A percentile compares a stretch with the other conserved stretches of the same genome.
These are phyloP conservation scores for Pelargonium cotyledonis DNA, from an alignment of 441 rosid species.

Conservation along the genomic window DNA sequence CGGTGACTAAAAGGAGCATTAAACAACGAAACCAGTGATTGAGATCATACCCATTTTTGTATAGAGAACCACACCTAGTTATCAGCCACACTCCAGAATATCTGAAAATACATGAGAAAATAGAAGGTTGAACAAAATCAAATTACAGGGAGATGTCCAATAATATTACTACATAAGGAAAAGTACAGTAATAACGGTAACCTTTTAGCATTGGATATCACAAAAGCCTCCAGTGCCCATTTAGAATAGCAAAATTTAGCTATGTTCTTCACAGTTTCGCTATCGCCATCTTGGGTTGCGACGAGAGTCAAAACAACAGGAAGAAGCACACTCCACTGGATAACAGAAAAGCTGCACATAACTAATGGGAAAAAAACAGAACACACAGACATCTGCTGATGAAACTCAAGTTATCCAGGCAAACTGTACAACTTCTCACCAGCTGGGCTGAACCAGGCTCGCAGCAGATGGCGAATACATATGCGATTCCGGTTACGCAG, in stretches of 20 bases:
- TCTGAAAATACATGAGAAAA: slow-evolving; percentile 30
- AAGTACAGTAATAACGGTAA: slow-evolving; percentile 16
- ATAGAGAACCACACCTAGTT: slow-evolving; percentile 77
- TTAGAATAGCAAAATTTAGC: slow-evolving; percentile 65
- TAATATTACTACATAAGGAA: slow-evolving; percentile 5
- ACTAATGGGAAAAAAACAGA: background rate
- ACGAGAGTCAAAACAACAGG: slow-evolving; percentile 86
- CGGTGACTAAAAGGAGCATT: slow-evolving; percentile 39
- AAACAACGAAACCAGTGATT: slow-evolving; percentile 56
- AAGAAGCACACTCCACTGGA: slow-evolving; percentile 96
- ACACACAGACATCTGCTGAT: background rate
- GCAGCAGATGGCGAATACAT: slow-evolving; percentile 59
- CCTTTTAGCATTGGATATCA: slow-evolving; percentile 90
- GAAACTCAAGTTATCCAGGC: background rate
- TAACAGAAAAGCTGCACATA: slow-evolving; percentile 10
- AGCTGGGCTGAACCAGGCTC: slow-evolving; percentile 92
- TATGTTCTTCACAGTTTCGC: slow-evolving; percentile 28
- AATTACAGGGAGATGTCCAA: background rate
- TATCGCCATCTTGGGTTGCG: slow-evolving; percentile 45
- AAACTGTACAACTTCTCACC: slow-evolving; percentile 38
- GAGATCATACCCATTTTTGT: slow-evolving; percentile 55
- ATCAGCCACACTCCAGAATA: slow-evolving; percentile 90
- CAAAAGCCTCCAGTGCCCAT: slow-evolving; percentile 98
- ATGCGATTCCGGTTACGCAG: slow-evolving; percentile 87
- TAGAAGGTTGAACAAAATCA: background rate